phyloP scores from a whole-genome alignment of 2,329 filamentous ascomycete species.

The Fusarium napiforme region DNA sequence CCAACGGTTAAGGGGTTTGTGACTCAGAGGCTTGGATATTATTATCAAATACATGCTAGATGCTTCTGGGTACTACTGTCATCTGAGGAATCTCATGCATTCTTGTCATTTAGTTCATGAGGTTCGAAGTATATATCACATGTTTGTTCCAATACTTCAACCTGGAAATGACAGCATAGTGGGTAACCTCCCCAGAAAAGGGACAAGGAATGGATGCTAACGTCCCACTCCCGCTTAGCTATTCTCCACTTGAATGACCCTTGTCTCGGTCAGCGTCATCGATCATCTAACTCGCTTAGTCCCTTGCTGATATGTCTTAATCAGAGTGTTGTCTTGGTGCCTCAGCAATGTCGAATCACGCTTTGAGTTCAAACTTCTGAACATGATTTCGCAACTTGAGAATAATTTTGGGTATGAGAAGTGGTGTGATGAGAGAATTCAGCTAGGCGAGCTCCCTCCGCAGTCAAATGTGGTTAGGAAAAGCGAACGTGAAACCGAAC shows the following conservation, averaged over 20 bases:
- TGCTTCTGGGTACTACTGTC: not conserved
- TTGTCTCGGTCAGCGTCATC: constrained; percentile 34
- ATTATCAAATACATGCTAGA: not conserved
- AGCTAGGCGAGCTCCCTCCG: not conserved
- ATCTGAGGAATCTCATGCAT: not conserved
- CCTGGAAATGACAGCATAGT: constrained; percentile 31
- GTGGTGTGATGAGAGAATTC: not conserved
- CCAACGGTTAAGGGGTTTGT: constrained; percentile 14
- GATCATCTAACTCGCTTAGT: constrained; percentile 35
- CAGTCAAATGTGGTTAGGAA: not conserved
- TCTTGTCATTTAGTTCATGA: constrained; percentile 10
- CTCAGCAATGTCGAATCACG: not conserved
- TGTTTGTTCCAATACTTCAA: constrained; percentile 4
- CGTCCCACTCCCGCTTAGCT: constrained; percentile 29
- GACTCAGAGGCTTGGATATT: not conserved
- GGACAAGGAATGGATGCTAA: constrained; percentile 30
- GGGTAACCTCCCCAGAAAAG: constrained; percentile 32
- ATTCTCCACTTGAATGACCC: constrained; percentile 31
- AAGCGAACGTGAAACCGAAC: constrained; percentile 5
- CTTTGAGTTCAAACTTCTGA: not conserved
- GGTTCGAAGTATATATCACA: constrained; percentile 16
- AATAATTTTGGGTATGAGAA: not conserved
- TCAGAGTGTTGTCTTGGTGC: constrained; percentile 4
- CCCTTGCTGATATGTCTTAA: constrained; percentile 15
- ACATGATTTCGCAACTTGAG: not conserved